A percentile compares a stretch with the other conserved stretches of the same genome.
phyloP scores from a whole-genome alignment of 257 asterid genomes.

The Solanum chilense region DNA sequence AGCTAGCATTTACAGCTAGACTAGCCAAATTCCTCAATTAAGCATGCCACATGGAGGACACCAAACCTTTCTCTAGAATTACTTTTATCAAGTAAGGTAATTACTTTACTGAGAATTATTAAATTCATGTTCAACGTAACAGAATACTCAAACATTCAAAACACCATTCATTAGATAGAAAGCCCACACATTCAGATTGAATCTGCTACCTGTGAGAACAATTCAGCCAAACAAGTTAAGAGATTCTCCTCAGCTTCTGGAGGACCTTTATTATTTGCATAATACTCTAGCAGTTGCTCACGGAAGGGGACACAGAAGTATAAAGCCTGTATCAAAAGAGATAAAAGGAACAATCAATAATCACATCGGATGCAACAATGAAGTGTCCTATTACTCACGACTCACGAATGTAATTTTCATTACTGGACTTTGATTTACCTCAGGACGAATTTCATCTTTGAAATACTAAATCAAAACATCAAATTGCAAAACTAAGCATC shows the following conservation, averaged over 20 bases:
- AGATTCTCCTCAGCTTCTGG: conserved; percentile 72
- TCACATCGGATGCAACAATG: not conserved
- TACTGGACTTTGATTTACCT: not conserved
- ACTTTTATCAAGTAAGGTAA: not conserved
- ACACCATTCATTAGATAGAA: not conserved
- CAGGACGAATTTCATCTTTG: not conserved
- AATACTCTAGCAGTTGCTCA: conserved; percentile 71
- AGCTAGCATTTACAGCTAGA: not conserved
- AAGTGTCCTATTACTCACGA: not conserved
- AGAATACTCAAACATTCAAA: not conserved
- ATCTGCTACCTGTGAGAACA: conserved; percentile 63
- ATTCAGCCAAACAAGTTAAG: conserved; percentile 81
- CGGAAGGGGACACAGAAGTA: conserved; percentile 91
- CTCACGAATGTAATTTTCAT: not conserved
- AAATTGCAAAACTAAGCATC: not conserved
- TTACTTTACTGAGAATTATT: not conserved
- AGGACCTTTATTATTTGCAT: conserved; percentile 40
- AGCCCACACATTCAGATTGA: not conserved
- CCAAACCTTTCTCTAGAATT: not conserved
- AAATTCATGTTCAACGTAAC: not conserved
- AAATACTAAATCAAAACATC: not conserved
- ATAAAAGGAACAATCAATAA: not conserved
- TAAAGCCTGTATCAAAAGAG: conserved; percentile 45
- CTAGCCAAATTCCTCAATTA: not conserved
- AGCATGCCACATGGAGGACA: not conserved